These are phyloP conservation scores for Apiotrichum domesticum DNA, from an alignment of 1,284 basidiomycete genomes.

Conservation along the genomic window DNA sequence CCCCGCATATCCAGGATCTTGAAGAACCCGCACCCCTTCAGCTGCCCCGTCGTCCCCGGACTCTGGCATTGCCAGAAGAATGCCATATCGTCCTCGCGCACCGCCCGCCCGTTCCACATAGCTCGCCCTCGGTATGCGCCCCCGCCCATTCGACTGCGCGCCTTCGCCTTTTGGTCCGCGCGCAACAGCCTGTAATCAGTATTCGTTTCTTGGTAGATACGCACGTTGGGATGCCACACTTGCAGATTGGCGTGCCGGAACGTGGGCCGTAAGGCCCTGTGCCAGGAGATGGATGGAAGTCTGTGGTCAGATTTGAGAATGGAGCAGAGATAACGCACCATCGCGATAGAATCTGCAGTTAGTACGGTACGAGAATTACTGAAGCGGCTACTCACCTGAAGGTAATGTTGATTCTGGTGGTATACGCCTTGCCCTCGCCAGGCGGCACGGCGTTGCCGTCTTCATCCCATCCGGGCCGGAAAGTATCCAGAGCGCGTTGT, in stretches of 20 bases:
- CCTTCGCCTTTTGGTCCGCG: constrained; percentile 48
- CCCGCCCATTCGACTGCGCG: constrained; percentile 16
- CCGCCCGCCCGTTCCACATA: constrained; percentile 4
- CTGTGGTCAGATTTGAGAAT: constrained; percentile 51
- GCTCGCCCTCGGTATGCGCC: background rate
- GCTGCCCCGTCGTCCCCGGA: constrained; percentile 66
- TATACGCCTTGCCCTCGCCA: constrained; percentile 50
- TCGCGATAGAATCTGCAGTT: constrained; percentile 31
- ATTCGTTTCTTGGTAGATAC: constrained; percentile 8
- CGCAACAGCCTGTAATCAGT: constrained; percentile 36
- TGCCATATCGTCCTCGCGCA: constrained; percentile 46
- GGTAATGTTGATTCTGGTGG: constrained; percentile 78
- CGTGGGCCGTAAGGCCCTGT: constrained; percentile 21
- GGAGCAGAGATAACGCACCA: constrained; percentile 17
- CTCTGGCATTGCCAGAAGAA: constrained; percentile 87
- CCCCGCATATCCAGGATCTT: constrained; percentile 66
- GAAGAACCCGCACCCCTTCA: constrained; percentile 78
- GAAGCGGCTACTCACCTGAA: constrained; percentile 53
- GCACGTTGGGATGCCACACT: constrained; percentile 67
- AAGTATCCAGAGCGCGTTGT: constrained; percentile 69
- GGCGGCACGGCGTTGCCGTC: constrained; percentile 21
- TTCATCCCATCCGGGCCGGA: constrained; percentile 55
- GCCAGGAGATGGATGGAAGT: constrained; percentile 60
- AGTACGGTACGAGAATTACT: background rate
- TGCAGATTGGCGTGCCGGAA: constrained; percentile 55